A percentile compares a stretch with the other conserved stretches of the same genome.
Evolutionary conservation across 257 asterid genomes (phyloP).

Genomic region (Phtheirospermum japonicum): DNA sequence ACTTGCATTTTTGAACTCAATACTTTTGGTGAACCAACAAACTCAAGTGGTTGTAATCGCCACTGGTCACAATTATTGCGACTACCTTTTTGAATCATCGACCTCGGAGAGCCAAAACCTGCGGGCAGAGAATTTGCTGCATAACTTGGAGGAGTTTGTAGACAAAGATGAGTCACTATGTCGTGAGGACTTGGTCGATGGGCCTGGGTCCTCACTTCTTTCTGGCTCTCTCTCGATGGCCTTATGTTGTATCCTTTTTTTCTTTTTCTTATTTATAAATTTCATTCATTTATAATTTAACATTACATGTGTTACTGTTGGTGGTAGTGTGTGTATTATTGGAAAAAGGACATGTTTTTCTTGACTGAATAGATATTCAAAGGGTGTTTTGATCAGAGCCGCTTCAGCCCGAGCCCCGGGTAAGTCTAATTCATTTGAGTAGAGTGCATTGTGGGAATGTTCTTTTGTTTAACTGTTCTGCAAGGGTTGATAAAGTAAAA

Average conservation of each 20-base stretch:
- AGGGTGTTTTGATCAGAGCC: slow-evolving; percentile 81
- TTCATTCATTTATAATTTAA: background rate
- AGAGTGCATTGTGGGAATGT: no score
- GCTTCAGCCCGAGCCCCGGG: slow-evolving; percentile 92
- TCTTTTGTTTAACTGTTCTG: no score
- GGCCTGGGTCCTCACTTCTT: slow-evolving; percentile 70
- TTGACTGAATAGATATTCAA: slow-evolving; percentile 69
- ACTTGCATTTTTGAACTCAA: slow-evolving; percentile 73
- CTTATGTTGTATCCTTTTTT: slow-evolving; percentile 79
- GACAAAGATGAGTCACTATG: slow-evolving; percentile 63
- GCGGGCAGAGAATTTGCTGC: slow-evolving; percentile 67
- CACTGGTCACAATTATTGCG: slow-evolving; percentile 70
- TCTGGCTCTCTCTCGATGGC: slow-evolving; percentile 97
- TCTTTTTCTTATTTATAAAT: background rate
- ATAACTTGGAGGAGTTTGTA: slow-evolving; percentile 68
- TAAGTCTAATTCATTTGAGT: slow-evolving; percentile 39
- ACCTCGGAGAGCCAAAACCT: slow-evolving; percentile 42
- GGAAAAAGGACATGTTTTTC: slow-evolving; percentile 32
- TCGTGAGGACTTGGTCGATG: slow-evolving; percentile 54
- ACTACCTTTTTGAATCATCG: slow-evolving; percentile 72
- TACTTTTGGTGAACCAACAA: slow-evolving; percentile 68
- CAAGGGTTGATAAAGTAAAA: no score
- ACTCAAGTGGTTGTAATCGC: slow-evolving; percentile 90
- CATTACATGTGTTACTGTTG: background rate
- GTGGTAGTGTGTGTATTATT: slow-evolving; percentile 10